Percentiles rank a stretch among this genome's conserved stretches.
These are phyloP conservation scores for Trichoderma koningiopsis DNA, from an alignment of 2,329 filamentous ascomycete genomes.

Conservation along the genomic window DNA sequence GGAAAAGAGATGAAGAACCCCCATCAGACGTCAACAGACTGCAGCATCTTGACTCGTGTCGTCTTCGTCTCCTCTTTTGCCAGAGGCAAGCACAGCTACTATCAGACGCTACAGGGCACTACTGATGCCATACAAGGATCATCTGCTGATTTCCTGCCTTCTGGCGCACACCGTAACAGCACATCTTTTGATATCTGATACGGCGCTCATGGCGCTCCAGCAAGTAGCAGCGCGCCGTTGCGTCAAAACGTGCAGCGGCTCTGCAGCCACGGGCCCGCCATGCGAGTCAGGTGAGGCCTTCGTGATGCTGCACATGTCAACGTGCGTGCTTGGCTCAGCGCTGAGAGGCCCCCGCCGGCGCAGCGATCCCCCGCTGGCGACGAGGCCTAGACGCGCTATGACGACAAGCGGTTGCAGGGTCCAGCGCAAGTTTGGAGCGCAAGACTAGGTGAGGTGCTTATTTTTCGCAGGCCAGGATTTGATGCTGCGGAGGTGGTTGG, in stretches of 20 bases:
- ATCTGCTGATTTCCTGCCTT: not conserved
- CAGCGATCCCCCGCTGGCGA: not conserved
- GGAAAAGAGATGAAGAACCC: not conserved
- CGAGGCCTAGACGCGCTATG: not conserved
- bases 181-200: not conserved
- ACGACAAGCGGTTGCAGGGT: not conserved
- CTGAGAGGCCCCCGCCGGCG: not conserved
- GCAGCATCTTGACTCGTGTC: not conserved
- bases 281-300: slow-evolving; percentile 18
- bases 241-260: not conserved
- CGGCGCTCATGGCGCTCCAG: not conserved
- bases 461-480: not conserved
- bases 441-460: not conserved
- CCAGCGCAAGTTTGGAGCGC: not conserved
- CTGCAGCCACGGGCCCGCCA: not conserved
- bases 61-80: not conserved
- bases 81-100: not conserved
- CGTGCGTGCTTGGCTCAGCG: not conserved
- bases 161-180: not conserved
- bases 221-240: not conserved
- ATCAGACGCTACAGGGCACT: not conserved
- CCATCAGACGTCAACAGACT: not conserved
- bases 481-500: not conserved
- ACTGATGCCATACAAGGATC: not conserved
- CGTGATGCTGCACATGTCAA: slow-evolving; percentile 16